These are phyloP conservation scores for Dalbergia oliveri DNA, from an alignment of 306 rosid genomes.

Conservation along the genomic window DNA sequence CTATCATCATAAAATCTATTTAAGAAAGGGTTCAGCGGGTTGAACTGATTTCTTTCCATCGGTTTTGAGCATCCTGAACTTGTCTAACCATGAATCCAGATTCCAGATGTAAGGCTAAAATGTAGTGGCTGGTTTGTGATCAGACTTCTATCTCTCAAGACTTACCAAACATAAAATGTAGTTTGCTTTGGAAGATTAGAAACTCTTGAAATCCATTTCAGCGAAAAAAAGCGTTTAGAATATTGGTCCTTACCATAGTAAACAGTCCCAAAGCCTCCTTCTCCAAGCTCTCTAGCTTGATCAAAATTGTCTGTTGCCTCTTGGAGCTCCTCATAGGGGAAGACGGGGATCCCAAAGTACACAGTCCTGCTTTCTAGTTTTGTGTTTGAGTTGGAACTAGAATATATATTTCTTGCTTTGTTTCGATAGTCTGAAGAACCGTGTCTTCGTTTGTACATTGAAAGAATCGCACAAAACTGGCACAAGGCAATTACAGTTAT, in stretches of 20 bases:
- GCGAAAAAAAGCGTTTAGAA: neutral
- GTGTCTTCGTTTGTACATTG: slow-evolving; percentile 7
- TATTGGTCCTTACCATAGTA: slow-evolving; percentile 36
- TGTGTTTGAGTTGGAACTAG: neutral
- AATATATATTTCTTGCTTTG: slow-evolving; percentile 17
- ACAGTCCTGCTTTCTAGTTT: slow-evolving; percentile 30
- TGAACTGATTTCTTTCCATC: no score
- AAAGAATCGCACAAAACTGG: neutral
- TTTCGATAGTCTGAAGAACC: neutral
- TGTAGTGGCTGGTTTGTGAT: no score
- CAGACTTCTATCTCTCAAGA: no score
- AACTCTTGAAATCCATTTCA: neutral
- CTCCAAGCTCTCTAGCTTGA: slow-evolving; percentile 61
- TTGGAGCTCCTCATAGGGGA: slow-evolving; percentile 51
- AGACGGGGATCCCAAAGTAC: slow-evolving; percentile 45
- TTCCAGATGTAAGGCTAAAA: neutral
- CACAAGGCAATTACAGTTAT: neutral
- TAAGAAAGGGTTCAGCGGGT: no score
- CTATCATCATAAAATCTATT: no score
- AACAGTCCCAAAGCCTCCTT: slow-evolving; percentile 56
- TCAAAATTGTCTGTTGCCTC: slow-evolving; percentile 68
- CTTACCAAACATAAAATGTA: no score
- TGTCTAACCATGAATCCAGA: neutral
- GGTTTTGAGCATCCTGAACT: neutral
- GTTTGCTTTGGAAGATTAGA: no score